Base-by-base conservation (phyloP, 345 rosid genomes). In the Populus ilicifolia region DNA sequence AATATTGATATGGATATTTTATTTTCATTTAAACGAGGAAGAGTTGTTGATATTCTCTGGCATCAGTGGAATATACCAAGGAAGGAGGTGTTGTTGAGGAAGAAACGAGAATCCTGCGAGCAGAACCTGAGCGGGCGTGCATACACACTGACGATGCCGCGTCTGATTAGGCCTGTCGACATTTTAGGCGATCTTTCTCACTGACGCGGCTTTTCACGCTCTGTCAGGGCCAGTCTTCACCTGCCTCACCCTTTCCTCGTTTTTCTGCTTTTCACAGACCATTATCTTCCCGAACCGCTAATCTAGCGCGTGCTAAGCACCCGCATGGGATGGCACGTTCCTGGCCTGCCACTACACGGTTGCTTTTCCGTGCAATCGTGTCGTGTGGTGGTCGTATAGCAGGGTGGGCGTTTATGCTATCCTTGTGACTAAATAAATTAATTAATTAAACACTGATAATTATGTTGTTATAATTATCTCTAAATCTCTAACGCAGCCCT, bases 21-120 rank as follows among this genome's bases (percentile, higher is more conserved):
- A 44, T 44, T 44, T 44, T 13, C 17, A 4, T 44, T 44, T 13
- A 14, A 14, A 46, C 0, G 17, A 13, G 16, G 50, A 14, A 46
- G 50, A 46, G 50, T 4, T 13, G 50, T 46, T 46, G 12, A 46
- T 46, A 13, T 46, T 46, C 50, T 46, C 18, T 46, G 50, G 50
- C 14, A 46, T 13, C 50, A 33, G 21, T 2, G 74, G 79, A 79
- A 81, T 81, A 81, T 77, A 13, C 77, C 66, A 9, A 33, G 36
- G 36, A 50, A 0, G 33, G 69, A n/a, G 23, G 6, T 13, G 12
- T 1, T 25, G 35, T 23, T 5, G 46, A 41, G 18, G 4, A 69
- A 43, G 81, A 75, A 71, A 44, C 61, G 8, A 61, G 80, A 82
- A 80, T 82, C 85, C 69, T 23, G 78, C 39, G 82, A 73, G 79